Percentiles rank a stretch among this genome's conserved stretches.
phyloP scores from a whole-genome alignment of 306 rosid genomes.

The Glycine soja region DNA sequence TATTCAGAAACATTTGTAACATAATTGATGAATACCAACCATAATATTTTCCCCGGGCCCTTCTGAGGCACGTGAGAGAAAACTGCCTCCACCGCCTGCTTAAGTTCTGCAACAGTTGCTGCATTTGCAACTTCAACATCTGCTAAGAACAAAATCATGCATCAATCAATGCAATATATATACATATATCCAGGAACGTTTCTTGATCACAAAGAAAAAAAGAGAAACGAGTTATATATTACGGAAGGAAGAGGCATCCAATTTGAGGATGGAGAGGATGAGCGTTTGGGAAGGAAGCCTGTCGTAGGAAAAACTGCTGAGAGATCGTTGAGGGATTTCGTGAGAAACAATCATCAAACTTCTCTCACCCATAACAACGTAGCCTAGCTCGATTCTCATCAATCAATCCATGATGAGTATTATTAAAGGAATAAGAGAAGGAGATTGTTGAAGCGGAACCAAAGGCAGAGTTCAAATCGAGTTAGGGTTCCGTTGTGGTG shows the following conservation, averaged over 20 bases:
- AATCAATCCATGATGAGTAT: conserved; percentile 6
- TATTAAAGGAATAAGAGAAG: background rate
- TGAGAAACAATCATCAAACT: background rate
- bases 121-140: conserved; percentile 69
- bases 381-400: conserved; percentile 3
- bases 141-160: conserved; percentile 48
- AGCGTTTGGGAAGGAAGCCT: conserved; percentile 69
- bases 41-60: conserved; percentile 79
- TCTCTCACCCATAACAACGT: conserved; percentile 45
- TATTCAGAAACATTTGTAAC: background rate
- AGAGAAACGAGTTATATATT: background rate
- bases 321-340: background rate
- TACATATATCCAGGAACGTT: conserved; percentile 5
- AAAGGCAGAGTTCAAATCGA: conserved; percentile 51
- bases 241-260: conserved; percentile 83
- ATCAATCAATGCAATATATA: conserved; percentile 20
- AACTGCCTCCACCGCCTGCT: conserved; percentile 71
- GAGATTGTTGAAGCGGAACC: conserved; percentile 21
- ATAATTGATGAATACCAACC: conserved; percentile 54
- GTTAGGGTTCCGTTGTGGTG: conserved; percentile 37
- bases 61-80: conserved; percentile 76
- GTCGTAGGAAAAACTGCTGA: conserved; percentile 45
- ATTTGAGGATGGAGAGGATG: conserved; percentile 75
- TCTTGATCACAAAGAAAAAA: background rate
- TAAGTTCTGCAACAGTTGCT: conserved; percentile 76